Conservation (phyloP, 2,329 filamentous ascomycete genomes). For the Chrysoporthe cubensis region DNA sequence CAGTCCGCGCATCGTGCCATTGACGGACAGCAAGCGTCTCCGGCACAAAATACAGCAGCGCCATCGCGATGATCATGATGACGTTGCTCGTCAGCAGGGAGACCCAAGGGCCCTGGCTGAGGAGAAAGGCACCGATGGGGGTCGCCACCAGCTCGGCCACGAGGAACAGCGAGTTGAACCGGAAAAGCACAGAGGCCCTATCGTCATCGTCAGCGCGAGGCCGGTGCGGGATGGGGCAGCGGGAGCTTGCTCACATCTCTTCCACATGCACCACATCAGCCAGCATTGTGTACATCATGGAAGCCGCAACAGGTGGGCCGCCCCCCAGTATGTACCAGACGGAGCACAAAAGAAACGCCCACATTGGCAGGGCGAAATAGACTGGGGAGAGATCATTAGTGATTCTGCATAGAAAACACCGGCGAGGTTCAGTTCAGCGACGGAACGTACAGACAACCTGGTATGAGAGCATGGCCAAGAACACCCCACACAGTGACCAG, state of each 20-base stretch:
- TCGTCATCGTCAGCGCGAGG: slow-evolving; percentile 7
- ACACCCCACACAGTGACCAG: slow-evolving; percentile 34
- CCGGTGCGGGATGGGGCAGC: not conserved
- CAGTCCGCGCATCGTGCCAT: slow-evolving; percentile 34
- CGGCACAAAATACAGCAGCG: slow-evolving; percentile 42
- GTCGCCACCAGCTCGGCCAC: slow-evolving; percentile 44
- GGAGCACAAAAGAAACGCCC: slow-evolving; percentile 46
- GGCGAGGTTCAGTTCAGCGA: slow-evolving; percentile 24
- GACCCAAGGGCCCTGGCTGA: slow-evolving; percentile 45
- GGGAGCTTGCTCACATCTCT: slow-evolving; percentile 24
- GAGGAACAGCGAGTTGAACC: slow-evolving; percentile 42
- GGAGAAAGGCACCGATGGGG: slow-evolving; percentile 46
- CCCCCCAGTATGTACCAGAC: slow-evolving; percentile 48
- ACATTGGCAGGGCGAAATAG: slow-evolving; percentile 37
- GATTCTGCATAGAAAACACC: too few relatives aligned
- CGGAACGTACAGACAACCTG: slow-evolving; percentile 29
- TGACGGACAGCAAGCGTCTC: slow-evolving; percentile 47
- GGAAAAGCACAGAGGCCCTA: slow-evolving; percentile 47
- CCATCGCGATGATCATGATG: slow-evolving; percentile 36
- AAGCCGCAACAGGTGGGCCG: slow-evolving; percentile 42
- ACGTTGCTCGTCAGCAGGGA: slow-evolving; percentile 43
- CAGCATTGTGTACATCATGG: slow-evolving; percentile 51
- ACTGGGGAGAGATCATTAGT: slow-evolving; percentile 35
- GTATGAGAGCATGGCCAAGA: slow-evolving; percentile 32
- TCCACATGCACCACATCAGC: slow-evolving; percentile 47